A percentile compares a stretch with the other conserved stretches of the same genome.
These are phyloP conservation scores for Pleurotus ostreatus DNA, from an alignment of 768 basidiomycete genomes.

Conservation along the genomic window DNA sequence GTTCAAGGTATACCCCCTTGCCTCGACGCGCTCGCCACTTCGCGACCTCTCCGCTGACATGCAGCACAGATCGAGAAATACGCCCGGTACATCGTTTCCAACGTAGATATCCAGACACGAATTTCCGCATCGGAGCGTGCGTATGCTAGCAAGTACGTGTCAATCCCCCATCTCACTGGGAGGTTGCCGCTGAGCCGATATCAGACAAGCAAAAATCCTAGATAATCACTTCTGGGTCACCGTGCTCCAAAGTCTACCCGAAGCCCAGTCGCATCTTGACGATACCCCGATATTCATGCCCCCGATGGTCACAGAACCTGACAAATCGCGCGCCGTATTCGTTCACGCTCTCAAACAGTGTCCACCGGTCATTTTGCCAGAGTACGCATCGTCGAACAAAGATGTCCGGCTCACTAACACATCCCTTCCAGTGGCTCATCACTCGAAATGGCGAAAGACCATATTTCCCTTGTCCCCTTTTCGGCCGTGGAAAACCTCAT, in stretches of 20 bases:
- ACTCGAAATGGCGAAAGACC: conserved; percentile 73
- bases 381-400: conserved; percentile 34
- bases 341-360: conserved; percentile 73
- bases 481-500: conserved; percentile 72
- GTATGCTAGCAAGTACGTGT: conserved; percentile 65
- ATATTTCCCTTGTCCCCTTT: conserved; percentile 80
- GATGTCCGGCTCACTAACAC: background rate
- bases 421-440: conserved; percentile 53
- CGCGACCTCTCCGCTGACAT: background rate
- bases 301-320: conserved; percentile 81
- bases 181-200: background rate
- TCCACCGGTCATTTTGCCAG: conserved; percentile 61
- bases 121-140: conserved; percentile 81
- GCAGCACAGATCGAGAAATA: conserved; percentile 76
- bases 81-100: conserved; percentile 72
- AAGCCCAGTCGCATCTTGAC: conserved; percentile 70
- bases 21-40: background rate
- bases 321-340: conserved; percentile 74
- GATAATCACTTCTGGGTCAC: conserved; percentile 77
- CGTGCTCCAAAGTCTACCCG: conserved; percentile 81
- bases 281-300: conserved; percentile 69
- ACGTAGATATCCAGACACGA: conserved; percentile 68
- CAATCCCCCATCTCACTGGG: background rate
- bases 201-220: conserved; percentile 70
- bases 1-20: conserved; percentile 57